Evolutionary conservation across 148 eudicot genomes (phyloP).

Genomic region (Vaccinium vitisidaea): DNA sequence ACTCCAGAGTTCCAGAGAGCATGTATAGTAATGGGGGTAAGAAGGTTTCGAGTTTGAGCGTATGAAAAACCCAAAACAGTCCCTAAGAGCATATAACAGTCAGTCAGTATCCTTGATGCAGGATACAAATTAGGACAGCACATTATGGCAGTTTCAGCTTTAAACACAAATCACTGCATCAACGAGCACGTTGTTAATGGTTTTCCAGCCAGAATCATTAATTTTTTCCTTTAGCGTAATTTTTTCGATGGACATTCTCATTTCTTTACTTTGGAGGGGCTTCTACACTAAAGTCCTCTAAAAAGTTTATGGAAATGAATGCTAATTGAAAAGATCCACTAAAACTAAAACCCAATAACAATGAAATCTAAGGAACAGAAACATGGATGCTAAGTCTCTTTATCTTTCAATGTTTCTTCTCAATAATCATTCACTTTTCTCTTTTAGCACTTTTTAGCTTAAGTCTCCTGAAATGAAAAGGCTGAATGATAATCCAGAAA

Average conservation of each 20-base stretch:
- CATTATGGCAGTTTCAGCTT: background rate
- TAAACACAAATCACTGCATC: background rate
- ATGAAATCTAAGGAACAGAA: background rate
- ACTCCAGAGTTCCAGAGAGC: conserved; percentile 97
- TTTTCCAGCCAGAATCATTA: background rate
- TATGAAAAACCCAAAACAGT: conserved; percentile 84
- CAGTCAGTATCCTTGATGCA: conserved; percentile 3
- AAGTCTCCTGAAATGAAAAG: background rate
- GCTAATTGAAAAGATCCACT: background rate
- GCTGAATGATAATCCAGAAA: background rate
- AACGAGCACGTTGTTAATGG: background rate
- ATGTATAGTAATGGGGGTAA: conserved; percentile 86
- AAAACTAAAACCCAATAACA: background rate
- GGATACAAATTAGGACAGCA: background rate
- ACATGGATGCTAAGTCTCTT: background rate
- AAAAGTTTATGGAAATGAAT: background rate
- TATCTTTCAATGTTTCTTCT: background rate
- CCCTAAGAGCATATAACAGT: conserved; percentile 37
- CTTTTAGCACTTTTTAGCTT: background rate
- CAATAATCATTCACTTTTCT: background rate
- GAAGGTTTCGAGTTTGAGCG: conserved; percentile 95
- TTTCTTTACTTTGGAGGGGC: background rate
- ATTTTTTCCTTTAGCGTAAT: background rate
- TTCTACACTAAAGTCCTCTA: background rate
- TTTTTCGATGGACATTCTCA: background rate